phyloP scores from a whole-genome alignment of 805 yeast genomes.

The Hanseniaspora mollemarum region DNA sequence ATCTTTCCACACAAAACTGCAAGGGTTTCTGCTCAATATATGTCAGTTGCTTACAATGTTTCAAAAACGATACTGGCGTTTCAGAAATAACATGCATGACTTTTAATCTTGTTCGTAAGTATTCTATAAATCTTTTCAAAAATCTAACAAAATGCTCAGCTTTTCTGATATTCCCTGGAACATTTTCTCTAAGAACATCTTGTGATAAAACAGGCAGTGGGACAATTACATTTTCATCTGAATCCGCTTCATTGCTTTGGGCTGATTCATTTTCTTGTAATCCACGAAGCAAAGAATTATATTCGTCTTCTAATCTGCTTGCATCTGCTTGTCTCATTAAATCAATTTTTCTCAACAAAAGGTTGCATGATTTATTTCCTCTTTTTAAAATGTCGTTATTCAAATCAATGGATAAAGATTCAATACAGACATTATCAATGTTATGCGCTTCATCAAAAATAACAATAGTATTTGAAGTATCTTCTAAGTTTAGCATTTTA shows the following conservation, averaged over 20 bases:
- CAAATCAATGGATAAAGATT: slow-evolving; percentile 78
- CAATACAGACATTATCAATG: slow-evolving; percentile 97
- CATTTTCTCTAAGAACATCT: slow-evolving; percentile 80
- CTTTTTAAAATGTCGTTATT: slow-evolving; percentile 79
- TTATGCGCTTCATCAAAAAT: slow-evolving; percentile 98
- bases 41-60: slow-evolving; percentile 85
- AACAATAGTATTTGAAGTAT: slow-evolving; percentile 45
- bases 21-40: slow-evolving; percentile 87
- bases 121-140: slow-evolving; percentile 83
- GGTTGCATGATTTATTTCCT: slow-evolving; percentile 78
- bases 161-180: slow-evolving; percentile 92
- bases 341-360: slow-evolving; percentile 69
- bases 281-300: slow-evolving; percentile 82
- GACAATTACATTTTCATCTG: slow-evolving; percentile 38
- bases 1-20: slow-evolving; percentile 80
- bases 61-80: slow-evolving; percentile 84
- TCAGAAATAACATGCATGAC: slow-evolving; percentile 96
- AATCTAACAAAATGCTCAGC: slow-evolving; percentile 96
- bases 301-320: slow-evolving; percentile 75
- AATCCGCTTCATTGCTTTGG: slow-evolving; percentile 37
- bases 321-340: slow-evolving; percentile 76
- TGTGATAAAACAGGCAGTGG: slow-evolving; percentile 78
- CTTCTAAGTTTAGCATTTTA: slow-evolving; percentile 75
- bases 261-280: slow-evolving; percentile 32
- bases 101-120: slow-evolving; percentile 92